A percentile compares a stretch with the other conserved stretches of the same genome.
Evolutionary conservation across 2,329 filamentous ascomycete species (phyloP).

Genomic region (Emmonsia crescens): DNA sequence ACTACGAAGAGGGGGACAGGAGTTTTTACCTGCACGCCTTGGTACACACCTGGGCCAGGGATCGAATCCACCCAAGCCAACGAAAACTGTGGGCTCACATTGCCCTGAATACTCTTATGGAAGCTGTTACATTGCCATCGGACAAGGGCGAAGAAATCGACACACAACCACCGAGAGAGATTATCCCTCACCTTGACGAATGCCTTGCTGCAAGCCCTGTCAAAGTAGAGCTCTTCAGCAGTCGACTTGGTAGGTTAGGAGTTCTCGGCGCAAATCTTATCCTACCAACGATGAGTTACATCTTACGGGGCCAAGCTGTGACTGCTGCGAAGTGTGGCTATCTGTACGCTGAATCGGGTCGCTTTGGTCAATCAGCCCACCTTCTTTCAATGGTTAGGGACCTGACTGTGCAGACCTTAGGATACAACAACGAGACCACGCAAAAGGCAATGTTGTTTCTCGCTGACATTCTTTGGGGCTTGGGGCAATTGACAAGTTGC

Average conservation of each 20-base stretch:
- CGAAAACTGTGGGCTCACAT: constrained; percentile 11
- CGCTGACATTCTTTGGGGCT: constrained; percentile 8
- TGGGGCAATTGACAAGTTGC: constrained; percentile 10
- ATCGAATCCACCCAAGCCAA: constrained; percentile 15
- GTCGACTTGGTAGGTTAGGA: constrained; percentile 7
- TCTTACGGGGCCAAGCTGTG: constrained; percentile 6
- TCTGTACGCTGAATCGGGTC: constrained; percentile 12
- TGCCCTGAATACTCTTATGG: constrained; percentile 12
- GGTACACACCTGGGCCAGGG: constrained; percentile 24
- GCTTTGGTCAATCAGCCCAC: constrained; percentile 8
- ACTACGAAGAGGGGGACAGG: constrained; percentile 15
- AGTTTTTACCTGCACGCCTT: constrained; percentile 24
- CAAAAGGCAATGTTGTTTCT: constrained; percentile 9
- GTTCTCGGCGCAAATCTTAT: constrained; percentile 5
- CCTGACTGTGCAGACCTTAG: constrained; percentile 5
- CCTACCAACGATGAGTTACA: constrained; percentile 6
- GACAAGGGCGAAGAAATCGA: constrained; percentile 8
- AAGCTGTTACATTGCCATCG: constrained; percentile 9
- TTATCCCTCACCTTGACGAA: constrained; percentile 17
- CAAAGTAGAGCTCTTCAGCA: constrained; percentile 8
- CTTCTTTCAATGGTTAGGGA: constrained; percentile 11
- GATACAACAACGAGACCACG: constrained; percentile 7
- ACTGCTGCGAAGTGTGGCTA: constrained; percentile 13
- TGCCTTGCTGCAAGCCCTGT: constrained; percentile 9
- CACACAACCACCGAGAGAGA: constrained; percentile 14